These are phyloP conservation scores for Xerocomus minutiporus DNA, from an alignment of 1,284 basidiomycete genomes.

Conservation along the genomic window DNA sequence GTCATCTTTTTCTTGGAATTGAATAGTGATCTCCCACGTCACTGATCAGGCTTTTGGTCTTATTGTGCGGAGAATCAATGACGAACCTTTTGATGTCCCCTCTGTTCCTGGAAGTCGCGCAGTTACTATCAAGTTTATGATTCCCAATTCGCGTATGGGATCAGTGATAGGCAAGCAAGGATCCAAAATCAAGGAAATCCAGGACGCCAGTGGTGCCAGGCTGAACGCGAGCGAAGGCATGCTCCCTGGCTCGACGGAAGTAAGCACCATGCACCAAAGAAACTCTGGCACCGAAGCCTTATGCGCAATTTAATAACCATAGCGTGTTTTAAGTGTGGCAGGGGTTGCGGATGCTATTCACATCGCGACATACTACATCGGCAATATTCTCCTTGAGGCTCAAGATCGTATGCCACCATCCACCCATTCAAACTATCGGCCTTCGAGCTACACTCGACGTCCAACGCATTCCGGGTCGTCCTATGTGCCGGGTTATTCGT, in stretches of 20 bases:
- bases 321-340: constrained; percentile 95
- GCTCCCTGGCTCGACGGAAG: constrained; percentile 98
- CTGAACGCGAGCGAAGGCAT: constrained; percentile 97
- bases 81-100: constrained; percentile 96
- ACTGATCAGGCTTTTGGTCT: constrained; percentile 86
- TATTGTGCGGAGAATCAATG: constrained; percentile 97
- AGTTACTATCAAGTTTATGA: constrained; percentile 99
- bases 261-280: constrained; percentile 33
- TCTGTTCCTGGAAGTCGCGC: constrained; percentile 97
- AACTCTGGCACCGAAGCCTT: constrained; percentile 5
- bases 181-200: constrained; percentile 99
- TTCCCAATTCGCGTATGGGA: constrained; percentile 99
- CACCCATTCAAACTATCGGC: constrained; percentile 53
- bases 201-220: constrained; percentile 95
- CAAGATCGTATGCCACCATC: constrained; percentile 80
- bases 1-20: constrained; percentile 1
- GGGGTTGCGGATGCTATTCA: constrained; percentile 99
- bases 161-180: constrained; percentile 98
- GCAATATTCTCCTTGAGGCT: constrained; percentile 93
- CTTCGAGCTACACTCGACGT: constrained; percentile 49
- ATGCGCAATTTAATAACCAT: constrained; percentile 16
- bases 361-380: constrained; percentile 99
- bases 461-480: constrained; percentile 58
- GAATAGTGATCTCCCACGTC: constrained; percentile 5
- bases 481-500: constrained; percentile 60